Base-by-base conservation (phyloP, 495 filamentous ascomycete species). In the Tuber umbilicatum region DNA sequence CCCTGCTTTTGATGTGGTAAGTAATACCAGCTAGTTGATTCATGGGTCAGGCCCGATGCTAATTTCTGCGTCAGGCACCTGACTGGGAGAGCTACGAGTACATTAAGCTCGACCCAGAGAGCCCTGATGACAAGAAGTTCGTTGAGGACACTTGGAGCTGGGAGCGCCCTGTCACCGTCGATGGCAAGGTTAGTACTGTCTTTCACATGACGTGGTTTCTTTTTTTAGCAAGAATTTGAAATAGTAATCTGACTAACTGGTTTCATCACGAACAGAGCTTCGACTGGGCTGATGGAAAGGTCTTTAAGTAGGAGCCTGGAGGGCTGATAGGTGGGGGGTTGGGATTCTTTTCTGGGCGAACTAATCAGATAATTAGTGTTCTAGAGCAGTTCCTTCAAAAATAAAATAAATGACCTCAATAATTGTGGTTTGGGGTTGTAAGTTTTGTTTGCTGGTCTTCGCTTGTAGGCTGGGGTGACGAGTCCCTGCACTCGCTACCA, bases 81-180 rank as follows among this genome's bases (percentile, higher is more conserved):
- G 95, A 99, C 86, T 93, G 89, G 84, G 95, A 99, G 89, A 93
- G 91, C 87, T 99, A 97, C 88, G 86, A 90, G 82, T 99, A 97
- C 89, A 89, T 83, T 80, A 98, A 97, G 90, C 91, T 99, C 78
- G 94, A 99, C 87, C 90, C 90, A 83, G 88, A 85, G 83, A 95
- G 91, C 82, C 83, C 88, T 72, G 92, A 91, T 81, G 93, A 97
- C 86, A 89, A 88, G 83, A 92, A 90, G 83, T 91, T 90, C 84
- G 87, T 97, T 82, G 89, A 96, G 78, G 89, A 93, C 83, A 87
- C 91, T 85, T 99, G 95, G 95, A 87, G 90, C 76, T 92, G 90
- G 88, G 95, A 98, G 83, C 91, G 91, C 86, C 91, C 93, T 74
- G 84, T 93, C 79, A 84, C 85, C 78, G 87, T 93, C 81, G 85